phyloP scores from a whole-genome alignment of 2,329 filamentous ascomycete species.

The Xylariaceae sp. region DNA sequence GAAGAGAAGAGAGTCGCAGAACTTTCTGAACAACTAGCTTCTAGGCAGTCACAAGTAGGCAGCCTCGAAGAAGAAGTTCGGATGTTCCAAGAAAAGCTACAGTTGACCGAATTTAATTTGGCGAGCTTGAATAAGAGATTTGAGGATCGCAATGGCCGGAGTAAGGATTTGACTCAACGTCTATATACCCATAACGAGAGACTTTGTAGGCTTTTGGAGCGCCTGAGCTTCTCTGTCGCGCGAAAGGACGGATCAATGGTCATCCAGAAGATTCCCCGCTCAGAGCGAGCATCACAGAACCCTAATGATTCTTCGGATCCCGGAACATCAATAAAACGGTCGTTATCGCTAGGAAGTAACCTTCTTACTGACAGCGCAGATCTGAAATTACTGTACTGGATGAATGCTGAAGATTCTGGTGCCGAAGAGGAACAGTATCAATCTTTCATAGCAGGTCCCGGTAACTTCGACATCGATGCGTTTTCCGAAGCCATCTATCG shows the following conservation, averaged over 20 bases:
- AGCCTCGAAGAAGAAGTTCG: slow-evolving; percentile 78
- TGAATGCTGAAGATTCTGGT: slow-evolving; percentile 68
- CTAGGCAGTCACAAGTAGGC: slow-evolving; percentile 76
- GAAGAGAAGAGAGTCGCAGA: slow-evolving; percentile 74
- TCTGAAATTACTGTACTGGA: slow-evolving; percentile 81
- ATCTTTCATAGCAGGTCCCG: slow-evolving; percentile 74
- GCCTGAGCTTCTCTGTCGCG: slow-evolving; percentile 81
- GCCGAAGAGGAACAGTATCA: slow-evolving; percentile 76
- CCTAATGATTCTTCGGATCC: slow-evolving; percentile 65
- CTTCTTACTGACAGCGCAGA: slow-evolving; percentile 67
- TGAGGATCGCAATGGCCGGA: slow-evolving; percentile 72
- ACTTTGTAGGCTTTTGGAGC: slow-evolving; percentile 81
- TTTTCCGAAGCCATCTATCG: slow-evolving; percentile 88
- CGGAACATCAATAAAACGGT: slow-evolving; percentile 58
- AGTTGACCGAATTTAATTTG: slow-evolving; percentile 59
- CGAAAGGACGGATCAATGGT: slow-evolving; percentile 75
- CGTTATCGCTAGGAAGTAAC: slow-evolving; percentile 58
- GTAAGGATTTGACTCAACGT: slow-evolving; percentile 83
- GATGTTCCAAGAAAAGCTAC: slow-evolving; percentile 69
- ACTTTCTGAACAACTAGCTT: slow-evolving; percentile 73
- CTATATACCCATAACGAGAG: slow-evolving; percentile 85
- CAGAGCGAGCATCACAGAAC: slow-evolving; percentile 64
- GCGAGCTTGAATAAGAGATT: slow-evolving; percentile 61
- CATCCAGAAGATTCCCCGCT: slow-evolving; percentile 72
- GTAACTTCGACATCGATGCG: slow-evolving; percentile 80